A percentile compares a stretch with the other conserved stretches of the same genome.
phyloP scores from a whole-genome alignment of 2,329 filamentous ascomycete species.

The Fusarium sp. region DNA sequence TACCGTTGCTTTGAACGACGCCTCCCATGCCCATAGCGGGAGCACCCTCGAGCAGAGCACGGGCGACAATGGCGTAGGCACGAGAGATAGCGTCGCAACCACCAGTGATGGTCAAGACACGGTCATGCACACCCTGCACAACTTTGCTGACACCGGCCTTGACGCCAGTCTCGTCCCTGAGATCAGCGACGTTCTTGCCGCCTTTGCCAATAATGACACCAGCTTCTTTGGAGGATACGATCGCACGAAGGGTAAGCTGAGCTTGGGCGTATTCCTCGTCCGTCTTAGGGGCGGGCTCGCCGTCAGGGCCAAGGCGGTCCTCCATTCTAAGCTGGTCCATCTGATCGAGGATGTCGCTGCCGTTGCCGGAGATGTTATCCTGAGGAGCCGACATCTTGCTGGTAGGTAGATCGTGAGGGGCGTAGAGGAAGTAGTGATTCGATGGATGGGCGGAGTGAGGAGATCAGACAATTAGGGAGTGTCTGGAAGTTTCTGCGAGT shows the following conservation, averaged over 20 bases:
- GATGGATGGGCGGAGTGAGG: conserved; percentile 17
- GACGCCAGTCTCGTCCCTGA: conserved; percentile 97
- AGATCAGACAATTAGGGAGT: conserved; percentile 18
- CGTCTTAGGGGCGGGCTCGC: conserved; percentile 86
- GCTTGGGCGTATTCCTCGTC: conserved; percentile 97
- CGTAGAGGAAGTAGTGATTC: conserved; percentile 25
- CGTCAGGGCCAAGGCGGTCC: conserved; percentile 77
- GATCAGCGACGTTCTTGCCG: conserved; percentile 97
- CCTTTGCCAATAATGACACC: conserved; percentile 99
- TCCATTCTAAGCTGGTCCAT: conserved; percentile 76
- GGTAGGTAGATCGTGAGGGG: conserved; percentile 37
- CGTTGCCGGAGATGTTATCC: conserved; percentile 68
- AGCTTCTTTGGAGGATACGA: conserved; percentile 98
- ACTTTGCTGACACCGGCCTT: conserved; percentile 99
- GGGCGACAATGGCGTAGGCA: conserved; percentile 93
- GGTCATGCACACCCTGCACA: conserved; percentile 95
- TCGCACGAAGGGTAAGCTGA: conserved; percentile 93
- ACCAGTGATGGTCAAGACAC: conserved; percentile 94
- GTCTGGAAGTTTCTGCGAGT: conserved; percentile 22
- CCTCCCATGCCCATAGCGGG: conserved; percentile 97
- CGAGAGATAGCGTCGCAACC: conserved; percentile 88
- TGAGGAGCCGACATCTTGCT: conserved; percentile 72
- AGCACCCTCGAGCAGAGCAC: conserved; percentile 90
- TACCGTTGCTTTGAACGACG: conserved; percentile 86
- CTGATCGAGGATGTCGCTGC: conserved; percentile 70